phyloP scores from a whole-genome alignment of 2,329 filamentous ascomycete genomes.

The Mycosphaerelloides madeirae region DNA sequence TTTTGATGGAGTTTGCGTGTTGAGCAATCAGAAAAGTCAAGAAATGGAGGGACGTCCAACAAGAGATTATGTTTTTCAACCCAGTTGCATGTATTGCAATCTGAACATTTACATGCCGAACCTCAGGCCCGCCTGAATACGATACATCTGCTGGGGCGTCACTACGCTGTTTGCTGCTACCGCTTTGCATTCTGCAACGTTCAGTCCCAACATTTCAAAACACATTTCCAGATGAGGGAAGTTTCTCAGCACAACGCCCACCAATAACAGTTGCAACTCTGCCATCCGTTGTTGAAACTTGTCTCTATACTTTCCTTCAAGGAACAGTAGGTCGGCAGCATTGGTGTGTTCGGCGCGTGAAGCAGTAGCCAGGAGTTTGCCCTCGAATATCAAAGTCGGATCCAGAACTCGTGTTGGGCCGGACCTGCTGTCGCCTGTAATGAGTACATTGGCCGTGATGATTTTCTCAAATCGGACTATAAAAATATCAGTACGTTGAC shows the following conservation, averaged over 20 bases:
- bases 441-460: too few species aligned
- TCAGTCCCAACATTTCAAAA: neutral
- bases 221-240: constrained; percentile 17
- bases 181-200: neutral
- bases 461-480: too few species aligned
- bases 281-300: constrained; percentile 5
- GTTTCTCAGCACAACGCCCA: constrained; percentile 19
- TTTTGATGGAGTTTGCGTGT: constrained; percentile 27
- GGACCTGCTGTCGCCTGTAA: neutral
- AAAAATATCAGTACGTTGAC: too few species aligned
- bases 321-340: constrained; percentile 21
- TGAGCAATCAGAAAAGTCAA: constrained; percentile 35
- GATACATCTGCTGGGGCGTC: neutral
- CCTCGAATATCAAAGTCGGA: constrained; percentile 25
- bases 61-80: too few species aligned
- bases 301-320: constrained; percentile 14
- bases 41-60: too few species aligned
- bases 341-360: constrained; percentile 22
- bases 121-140: neutral
- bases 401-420: constrained; percentile 11
- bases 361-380: constrained; percentile 23
- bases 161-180: neutral
- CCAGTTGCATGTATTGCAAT: too few species aligned
- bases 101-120: too few species aligned
- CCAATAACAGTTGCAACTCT: constrained; percentile 13